Evolutionary conservation across 176 grass and related monocot species (phyloP), one percentile per base, ranked within the genome.

Genomic region (Leersia perrieri): DNA sequence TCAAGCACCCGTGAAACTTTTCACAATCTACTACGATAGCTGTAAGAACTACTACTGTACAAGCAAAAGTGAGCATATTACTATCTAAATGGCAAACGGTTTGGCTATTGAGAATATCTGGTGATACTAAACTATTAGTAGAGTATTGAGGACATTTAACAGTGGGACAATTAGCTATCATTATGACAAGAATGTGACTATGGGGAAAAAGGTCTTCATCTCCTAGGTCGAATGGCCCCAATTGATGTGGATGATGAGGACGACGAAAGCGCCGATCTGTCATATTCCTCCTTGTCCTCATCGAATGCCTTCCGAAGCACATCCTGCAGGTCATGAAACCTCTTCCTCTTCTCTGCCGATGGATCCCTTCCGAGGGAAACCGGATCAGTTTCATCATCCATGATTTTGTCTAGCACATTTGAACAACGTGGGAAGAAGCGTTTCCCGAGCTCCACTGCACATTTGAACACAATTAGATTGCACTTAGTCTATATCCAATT

Each of bases 341-440:
- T 90, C 73, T 47, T 82, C 83, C 33, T 87, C 81, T 88, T 95
- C 42, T 93, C 88, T 2, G 39, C 31, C 0, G 87, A 84, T 14
- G 41, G 60, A 26, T 92, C 88, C 63, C 76, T 85, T 25, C 76
- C 75, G 0, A 80, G 74, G 11, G 60, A 92, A 63, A 22, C 70
- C 7, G 85, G 40, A 33, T 85, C 87, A 10, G 22, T 35, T 27
- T 99, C 91, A 9, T 90, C 89, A 41, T 96, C 93, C 90, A 99
- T 92, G 60, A 92, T 78, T 61, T 88, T 80, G 73, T 99, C 80
- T 6, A 99, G 65, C 1, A 85, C 73, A 7, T 36, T 29, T 9
- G 91, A 95, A 88, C 97, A 99, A 9, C 97, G 84, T 0, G 97
- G 97, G 72, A 99, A 99, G 60, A 66, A 99, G 22, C 76, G 67